A percentile compares a stretch with the other conserved stretches of the same genome.
These are phyloP conservation scores for Escallonia herrerae DNA, from an alignment of 129 eudicot species.

Conservation along the genomic window DNA sequence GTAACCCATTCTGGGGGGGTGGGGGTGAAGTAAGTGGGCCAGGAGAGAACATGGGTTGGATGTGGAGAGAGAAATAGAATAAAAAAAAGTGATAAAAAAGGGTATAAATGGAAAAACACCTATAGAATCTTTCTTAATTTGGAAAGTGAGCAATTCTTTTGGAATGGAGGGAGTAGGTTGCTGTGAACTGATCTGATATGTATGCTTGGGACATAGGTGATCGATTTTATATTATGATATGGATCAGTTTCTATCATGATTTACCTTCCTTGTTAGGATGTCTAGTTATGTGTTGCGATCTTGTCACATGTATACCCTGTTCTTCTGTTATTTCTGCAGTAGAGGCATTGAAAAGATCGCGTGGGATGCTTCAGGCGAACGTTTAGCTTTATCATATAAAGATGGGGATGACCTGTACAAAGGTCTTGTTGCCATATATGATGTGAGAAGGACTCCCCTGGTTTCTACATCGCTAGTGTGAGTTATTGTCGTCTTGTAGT, in stretches of 20 bases:
- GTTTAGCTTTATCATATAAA: constrained; percentile 78
- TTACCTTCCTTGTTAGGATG: neutral
- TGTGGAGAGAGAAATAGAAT: too few species aligned
- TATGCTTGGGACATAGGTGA: neutral
- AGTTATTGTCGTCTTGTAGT: constrained; percentile 29
- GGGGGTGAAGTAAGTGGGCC: too few species aligned
- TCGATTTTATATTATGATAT: neutral
- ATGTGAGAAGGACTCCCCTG: constrained; percentile 76
- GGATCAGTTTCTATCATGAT: neutral
- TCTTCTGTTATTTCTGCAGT: constrained; percentile 34
- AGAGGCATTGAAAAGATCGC: constrained; percentile 86
- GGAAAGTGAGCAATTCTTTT: too few species aligned
- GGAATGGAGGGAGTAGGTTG: too few species aligned
- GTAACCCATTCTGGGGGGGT: too few species aligned
- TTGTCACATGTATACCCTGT: neutral
- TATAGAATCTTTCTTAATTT: too few species aligned
- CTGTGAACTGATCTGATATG: too few species aligned
- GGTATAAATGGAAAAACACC: too few species aligned
- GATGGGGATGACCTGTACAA: constrained; percentile 80
- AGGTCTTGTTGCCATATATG: constrained; percentile 85
- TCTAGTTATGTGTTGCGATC: neutral
- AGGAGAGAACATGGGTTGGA: too few species aligned
- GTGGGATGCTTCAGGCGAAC: constrained; percentile 98
- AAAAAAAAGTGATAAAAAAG: too few species aligned
- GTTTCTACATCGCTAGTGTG: constrained; percentile 74